These are phyloP conservation scores for Medicago lupulina DNA, from an alignment of 306 rosid species.

Conservation along the genomic window DNA sequence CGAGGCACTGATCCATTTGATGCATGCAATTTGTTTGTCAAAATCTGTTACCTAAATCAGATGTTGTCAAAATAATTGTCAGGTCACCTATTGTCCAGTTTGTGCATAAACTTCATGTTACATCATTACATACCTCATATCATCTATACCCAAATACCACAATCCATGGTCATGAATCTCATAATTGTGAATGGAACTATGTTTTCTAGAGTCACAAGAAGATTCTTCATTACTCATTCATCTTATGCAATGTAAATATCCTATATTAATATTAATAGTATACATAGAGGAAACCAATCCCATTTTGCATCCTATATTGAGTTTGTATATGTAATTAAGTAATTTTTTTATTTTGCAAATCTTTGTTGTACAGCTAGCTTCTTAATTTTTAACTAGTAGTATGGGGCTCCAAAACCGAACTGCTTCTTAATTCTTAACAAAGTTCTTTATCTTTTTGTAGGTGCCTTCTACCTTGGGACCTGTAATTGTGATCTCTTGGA, in stretches of 20 bases:
- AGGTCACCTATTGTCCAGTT: slow-evolving; percentile 11
- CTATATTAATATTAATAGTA: neutral
- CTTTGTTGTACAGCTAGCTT: neutral
- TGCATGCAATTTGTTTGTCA: slow-evolving; percentile 18
- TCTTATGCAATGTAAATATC: neutral
- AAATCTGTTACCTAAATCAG: slow-evolving; percentile 1
- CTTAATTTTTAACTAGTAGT: neutral
- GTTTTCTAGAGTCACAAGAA: slow-evolving; percentile 6
- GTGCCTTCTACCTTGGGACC: slow-evolving; percentile 98
- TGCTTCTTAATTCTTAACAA: slow-evolving; percentile 5
- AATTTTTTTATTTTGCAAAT: neutral
- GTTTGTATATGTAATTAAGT: slow-evolving; percentile 4
- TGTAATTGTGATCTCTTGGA: slow-evolving; percentile 73
- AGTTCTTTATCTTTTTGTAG: slow-evolving; percentile 48
- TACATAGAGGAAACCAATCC: slow-evolving; percentile 9
- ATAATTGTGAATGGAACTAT: slow-evolving; percentile 17
- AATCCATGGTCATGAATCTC: slow-evolving; percentile 14
- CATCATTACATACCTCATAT: slow-evolving; percentile 4
- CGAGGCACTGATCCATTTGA: slow-evolving; percentile 6
- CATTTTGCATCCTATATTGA: neutral
- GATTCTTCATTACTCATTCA: neutral
- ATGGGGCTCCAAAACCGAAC: neutral
- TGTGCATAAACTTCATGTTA: neutral
- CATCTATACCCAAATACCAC: slow-evolving; percentile 15
- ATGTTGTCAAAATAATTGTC: neutral